Conservation (phyloP, 805 yeast species). For the Zygotorulaspora chibaensis region DNA sequence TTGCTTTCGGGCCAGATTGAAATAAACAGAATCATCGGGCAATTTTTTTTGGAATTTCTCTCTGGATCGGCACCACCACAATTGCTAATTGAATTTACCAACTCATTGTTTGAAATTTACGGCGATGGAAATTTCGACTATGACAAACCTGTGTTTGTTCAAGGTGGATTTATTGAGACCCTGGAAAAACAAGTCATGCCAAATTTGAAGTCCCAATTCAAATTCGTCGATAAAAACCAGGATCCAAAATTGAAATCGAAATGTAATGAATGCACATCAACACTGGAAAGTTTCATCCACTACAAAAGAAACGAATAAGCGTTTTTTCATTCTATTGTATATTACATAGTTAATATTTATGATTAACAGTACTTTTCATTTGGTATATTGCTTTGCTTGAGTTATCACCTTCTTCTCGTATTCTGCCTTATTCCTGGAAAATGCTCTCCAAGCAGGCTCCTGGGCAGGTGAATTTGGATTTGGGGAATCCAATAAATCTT, state of each 20-base stretch:
- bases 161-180: constrained; percentile 42
- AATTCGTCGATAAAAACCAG: constrained; percentile 63
- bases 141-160: constrained; percentile 64
- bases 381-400: constrained; percentile 72
- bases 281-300: constrained; percentile 68
- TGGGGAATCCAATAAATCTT: constrained; percentile 83
- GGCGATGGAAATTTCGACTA: constrained; percentile 67
- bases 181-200: constrained; percentile 42
- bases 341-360: constrained; percentile 12
- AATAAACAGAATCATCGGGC: constrained; percentile 43
- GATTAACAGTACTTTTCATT: constrained; percentile 16
- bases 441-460: constrained; percentile 92
- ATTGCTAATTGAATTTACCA: constrained; percentile 55
- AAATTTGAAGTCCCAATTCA: constrained; percentile 49
- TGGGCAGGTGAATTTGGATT: constrained; percentile 97
- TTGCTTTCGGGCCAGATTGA: constrained; percentile 42
- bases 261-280: constrained; percentile 63
- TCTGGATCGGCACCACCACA: constrained; percentile 31
- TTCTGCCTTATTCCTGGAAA: constrained; percentile 56
- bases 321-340: constrained; percentile 9
- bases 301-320: constrained; percentile 56
- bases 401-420: constrained; percentile 76
- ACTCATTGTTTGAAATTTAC: constrained; percentile 70
- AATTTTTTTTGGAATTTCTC: constrained; percentile 39
- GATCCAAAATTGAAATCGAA: constrained; percentile 51